Evolutionary conservation across 2,329 filamentous ascomycete species (phyloP).

Genomic region (Exophiala spinifera): DNA sequence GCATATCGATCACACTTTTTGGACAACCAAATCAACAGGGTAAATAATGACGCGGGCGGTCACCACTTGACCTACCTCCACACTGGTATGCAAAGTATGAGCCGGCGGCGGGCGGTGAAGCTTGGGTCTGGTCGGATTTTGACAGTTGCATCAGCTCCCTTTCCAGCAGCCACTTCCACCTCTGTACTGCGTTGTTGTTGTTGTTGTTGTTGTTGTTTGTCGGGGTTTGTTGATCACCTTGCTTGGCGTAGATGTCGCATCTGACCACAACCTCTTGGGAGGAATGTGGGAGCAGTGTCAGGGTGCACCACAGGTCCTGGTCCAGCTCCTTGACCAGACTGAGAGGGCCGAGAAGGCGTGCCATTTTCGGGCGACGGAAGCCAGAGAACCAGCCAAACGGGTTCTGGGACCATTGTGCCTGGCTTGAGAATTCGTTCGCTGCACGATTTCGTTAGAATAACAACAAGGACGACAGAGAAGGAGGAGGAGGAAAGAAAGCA

Average conservation of each 20-base stretch:
- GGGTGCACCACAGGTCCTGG: conserved; percentile 21
- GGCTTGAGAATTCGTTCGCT: conserved; percentile 25
- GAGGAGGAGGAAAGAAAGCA: too few species aligned
- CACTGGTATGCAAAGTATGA: conserved; percentile 23
- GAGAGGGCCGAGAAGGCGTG: conserved; percentile 17
- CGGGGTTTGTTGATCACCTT: conserved; percentile 8
- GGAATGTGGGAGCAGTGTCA: conserved; percentile 18
- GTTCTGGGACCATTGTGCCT: conserved; percentile 20
- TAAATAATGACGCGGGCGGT: too few species aligned
- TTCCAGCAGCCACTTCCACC: conserved; percentile 21
- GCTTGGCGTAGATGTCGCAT: conserved; percentile 20
- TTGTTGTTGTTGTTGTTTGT: too few species aligned
- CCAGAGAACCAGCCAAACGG: conserved; percentile 18
- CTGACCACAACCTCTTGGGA: conserved; percentile 15
- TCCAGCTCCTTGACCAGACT: conserved; percentile 24
- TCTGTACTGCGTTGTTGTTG: too few species aligned
- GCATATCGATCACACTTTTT: too few species aligned
- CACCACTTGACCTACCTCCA: conserved; percentile 23
- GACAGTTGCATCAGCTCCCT: conserved; percentile 16
- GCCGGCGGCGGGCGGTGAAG: background rate
- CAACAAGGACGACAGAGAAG: too few species aligned
- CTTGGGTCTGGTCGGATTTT: background rate
- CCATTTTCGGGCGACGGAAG: conserved; percentile 16
- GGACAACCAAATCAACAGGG: too few species aligned
- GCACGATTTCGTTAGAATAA: too few species aligned